Conservation (phyloP, 208 protist species). For the Blastocrithidia nonstop region DNA sequence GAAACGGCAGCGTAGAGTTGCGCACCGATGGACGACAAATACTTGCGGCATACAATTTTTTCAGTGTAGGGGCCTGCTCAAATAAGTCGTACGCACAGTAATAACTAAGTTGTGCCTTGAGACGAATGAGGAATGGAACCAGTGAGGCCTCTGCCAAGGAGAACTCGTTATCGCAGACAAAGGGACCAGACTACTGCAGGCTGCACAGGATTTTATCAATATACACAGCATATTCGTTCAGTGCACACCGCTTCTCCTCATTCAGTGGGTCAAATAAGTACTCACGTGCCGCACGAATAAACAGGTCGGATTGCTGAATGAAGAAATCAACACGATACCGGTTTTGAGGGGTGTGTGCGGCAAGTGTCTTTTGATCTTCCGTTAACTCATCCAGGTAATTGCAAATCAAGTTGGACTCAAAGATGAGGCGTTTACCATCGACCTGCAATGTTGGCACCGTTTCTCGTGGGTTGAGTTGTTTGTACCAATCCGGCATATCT, state of each 20-base stretch:
- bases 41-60: constrained; percentile 27
- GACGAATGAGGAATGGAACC: constrained; percentile 50
- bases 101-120: constrained; percentile 31
- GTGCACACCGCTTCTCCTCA: constrained; percentile 24
- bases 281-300: constrained; percentile 25
- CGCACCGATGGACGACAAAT: constrained; percentile 31
- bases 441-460: constrained; percentile 57
- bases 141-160: constrained; percentile 60
- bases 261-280: constrained; percentile 37
- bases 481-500: constrained; percentile 41
- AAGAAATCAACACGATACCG: constrained; percentile 63
- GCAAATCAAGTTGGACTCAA: constrained; percentile 56
- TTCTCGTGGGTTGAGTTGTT: constrained; percentile 50
- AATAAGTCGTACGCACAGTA: constrained; percentile 56
- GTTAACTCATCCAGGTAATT: constrained; percentile 47
- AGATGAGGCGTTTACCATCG: constrained; percentile 23
- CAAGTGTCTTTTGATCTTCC: constrained; percentile 10
- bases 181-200: constrained; percentile 29
- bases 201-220: constrained; percentile 43
- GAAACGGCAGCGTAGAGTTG: constrained; percentile 16
- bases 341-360: constrained; percentile 24
- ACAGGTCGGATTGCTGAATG: constrained; percentile 30
- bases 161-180: constrained; percentile 51
- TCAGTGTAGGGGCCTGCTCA: constrained; percentile 35
- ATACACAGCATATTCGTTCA: constrained; percentile 40